These are phyloP conservation scores for Cylindrodendrum hubeiense DNA, from an alignment of 2,329 filamentous ascomycete species.

Conservation along the genomic window DNA sequence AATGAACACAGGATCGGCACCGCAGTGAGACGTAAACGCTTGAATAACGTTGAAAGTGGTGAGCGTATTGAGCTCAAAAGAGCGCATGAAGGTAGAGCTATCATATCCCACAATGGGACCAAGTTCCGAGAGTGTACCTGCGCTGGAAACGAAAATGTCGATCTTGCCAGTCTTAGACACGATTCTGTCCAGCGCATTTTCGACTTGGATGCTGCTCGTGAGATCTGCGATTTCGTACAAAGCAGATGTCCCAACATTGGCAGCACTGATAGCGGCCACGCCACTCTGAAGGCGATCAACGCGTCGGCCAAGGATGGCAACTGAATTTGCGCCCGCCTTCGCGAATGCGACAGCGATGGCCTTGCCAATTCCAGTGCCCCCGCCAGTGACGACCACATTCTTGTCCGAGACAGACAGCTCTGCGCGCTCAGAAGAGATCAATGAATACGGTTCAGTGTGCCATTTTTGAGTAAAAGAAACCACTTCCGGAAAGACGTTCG, in stretches of 20 bases:
- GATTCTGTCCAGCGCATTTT: slow-evolving; percentile 6
- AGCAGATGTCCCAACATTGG: slow-evolving; percentile 51
- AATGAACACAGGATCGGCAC: too few species aligned
- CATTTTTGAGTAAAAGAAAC: slow-evolving; percentile 11
- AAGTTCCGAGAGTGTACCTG: slow-evolving; percentile 19
- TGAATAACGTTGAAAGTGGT: too few species aligned
- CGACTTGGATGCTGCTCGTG: slow-evolving; percentile 29
- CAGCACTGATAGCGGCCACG: slow-evolving; percentile 54
- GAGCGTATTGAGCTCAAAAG: too few species aligned
- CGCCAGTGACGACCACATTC: slow-evolving; percentile 74
- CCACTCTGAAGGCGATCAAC: slow-evolving; percentile 42
- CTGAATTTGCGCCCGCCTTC: slow-evolving; percentile 50
- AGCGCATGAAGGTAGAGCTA: too few species aligned
- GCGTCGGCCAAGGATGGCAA: slow-evolving; percentile 56
- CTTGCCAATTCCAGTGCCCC: slow-evolving; percentile 71
- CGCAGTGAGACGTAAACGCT: too few species aligned
- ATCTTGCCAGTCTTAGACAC: slow-evolving; percentile 26
- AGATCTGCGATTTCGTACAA: slow-evolving; percentile 48
- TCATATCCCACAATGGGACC: too few species aligned
- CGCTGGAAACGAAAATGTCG: slow-evolving; percentile 32
- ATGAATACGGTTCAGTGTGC: slow-evolving; percentile 5
- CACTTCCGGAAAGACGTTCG: too few species aligned
- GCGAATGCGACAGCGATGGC: slow-evolving; percentile 70
- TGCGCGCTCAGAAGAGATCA: slow-evolving; percentile 29
- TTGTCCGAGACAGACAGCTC: slow-evolving; percentile 49